phyloP scores from a whole-genome alignment of 2,329 filamentous ascomycete species.

The Trichoderma sp. region DNA sequence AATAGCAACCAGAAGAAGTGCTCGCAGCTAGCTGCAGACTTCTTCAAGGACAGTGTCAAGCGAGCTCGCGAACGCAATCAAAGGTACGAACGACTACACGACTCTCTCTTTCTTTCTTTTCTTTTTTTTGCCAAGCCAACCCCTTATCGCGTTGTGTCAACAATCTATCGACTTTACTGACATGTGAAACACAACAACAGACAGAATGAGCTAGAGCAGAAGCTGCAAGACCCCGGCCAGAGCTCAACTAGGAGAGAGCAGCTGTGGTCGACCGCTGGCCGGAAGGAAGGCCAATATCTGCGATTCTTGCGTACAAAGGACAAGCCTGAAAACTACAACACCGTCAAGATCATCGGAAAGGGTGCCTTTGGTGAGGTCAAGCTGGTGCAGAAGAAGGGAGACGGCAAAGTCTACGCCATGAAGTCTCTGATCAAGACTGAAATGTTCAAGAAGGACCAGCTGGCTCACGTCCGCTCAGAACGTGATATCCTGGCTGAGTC shows the following conservation, averaged over 20 bases:
- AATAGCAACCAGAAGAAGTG: conserved; percentile 71
- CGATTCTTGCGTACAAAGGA: conserved; percentile 93
- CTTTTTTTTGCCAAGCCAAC: background rate
- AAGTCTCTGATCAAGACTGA: conserved; percentile 98
- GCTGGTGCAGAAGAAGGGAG: conserved; percentile 91
- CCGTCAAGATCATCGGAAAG: conserved; percentile 97
- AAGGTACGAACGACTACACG: conserved; percentile 55
- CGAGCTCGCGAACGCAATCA: conserved; percentile 92
- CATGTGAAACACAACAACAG: conserved; percentile 43
- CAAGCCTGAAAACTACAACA: conserved; percentile 89
- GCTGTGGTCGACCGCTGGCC: conserved; percentile 78
- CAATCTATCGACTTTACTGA: background rate
- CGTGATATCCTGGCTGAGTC: conserved; percentile 97
- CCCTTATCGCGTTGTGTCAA: background rate
- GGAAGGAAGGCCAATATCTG: conserved; percentile 87
- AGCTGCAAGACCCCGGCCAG: conserved; percentile 73
- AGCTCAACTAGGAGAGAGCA: conserved; percentile 74
- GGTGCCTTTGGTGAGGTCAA: conserved; percentile 98
- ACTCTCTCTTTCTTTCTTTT: too few relatives aligned
- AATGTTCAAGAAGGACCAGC: conserved; percentile 99
- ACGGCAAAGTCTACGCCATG: conserved; percentile 96
- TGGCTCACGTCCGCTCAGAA: conserved; percentile 95
- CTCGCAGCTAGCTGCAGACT: conserved; percentile 72
- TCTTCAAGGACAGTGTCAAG: conserved; percentile 99
- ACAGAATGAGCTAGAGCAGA: conserved; percentile 87